These are phyloP conservation scores for Fusarium sp. DNA, from an alignment of 2,329 filamentous ascomycete species.

Conservation along the genomic window DNA sequence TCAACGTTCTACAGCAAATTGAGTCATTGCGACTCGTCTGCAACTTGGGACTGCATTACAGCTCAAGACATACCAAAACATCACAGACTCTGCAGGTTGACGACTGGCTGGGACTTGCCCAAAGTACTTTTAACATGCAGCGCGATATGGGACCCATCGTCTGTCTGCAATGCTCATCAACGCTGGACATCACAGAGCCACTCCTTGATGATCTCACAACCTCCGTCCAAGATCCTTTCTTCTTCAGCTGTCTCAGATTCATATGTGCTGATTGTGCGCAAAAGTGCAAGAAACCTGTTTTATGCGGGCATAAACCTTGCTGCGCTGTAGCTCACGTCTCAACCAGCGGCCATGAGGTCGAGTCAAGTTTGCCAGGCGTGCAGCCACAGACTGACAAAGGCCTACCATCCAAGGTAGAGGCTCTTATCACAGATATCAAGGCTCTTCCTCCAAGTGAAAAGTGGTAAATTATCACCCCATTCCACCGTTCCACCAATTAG, in stretches of 20 bases:
- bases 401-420: slow-evolving; percentile 53
- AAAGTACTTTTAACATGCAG: slow-evolving; percentile 53
- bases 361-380: slow-evolving; percentile 22
- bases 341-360: slow-evolving; percentile 36
- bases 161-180: slow-evolving; percentile 50
- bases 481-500: accelerated
- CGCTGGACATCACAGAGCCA: slow-evolving; percentile 42
- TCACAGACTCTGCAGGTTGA: neutral
- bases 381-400: neutral
- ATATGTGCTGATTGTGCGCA: slow-evolving; percentile 51
- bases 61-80: slow-evolving; percentile 46
- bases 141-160: slow-evolving; percentile 45
- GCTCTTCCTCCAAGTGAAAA: slow-evolving; percentile 49
- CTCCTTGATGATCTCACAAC: slow-evolving; percentile 35
- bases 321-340: slow-evolving; percentile 48
- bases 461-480: slow-evolving; percentile 46
- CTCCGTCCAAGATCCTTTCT: slow-evolving; percentile 24
- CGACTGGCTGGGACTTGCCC: slow-evolving; percentile 48
- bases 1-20: slow-evolving; percentile 61
- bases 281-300: neutral
- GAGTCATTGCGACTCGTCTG: slow-evolving; percentile 61
- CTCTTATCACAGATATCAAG: slow-evolving; percentile 52
- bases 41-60: slow-evolving; percentile 60
- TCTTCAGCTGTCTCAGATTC: slow-evolving; percentile 53
- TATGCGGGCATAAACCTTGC: slow-evolving; percentile 47